Conservation (phyloP, 2,329 filamentous ascomycete genomes). For the Exophiala sp. region DNA sequence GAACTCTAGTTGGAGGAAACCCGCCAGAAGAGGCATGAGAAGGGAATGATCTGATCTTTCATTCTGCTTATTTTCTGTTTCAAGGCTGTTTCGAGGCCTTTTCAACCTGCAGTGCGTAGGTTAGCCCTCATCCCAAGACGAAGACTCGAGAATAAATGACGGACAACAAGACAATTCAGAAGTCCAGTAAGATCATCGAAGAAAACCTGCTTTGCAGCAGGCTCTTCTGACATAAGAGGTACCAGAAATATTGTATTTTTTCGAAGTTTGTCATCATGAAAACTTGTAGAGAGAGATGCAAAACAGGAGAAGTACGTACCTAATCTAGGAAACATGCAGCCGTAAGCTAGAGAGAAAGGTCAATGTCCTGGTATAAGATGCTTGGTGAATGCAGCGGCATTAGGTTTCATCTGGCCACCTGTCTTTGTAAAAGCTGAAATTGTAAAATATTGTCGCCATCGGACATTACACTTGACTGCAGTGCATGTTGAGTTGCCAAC, state of each 20-base stretch:
- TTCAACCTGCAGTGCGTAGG: neutral
- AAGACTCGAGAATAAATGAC: neutral
- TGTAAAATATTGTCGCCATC: no score
- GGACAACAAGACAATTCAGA: conserved; percentile 52
- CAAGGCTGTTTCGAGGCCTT: no score
- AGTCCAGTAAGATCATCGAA: conserved; percentile 80
- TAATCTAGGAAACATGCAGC: neutral
- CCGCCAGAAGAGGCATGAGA: neutral
- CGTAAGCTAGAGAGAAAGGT: no score
- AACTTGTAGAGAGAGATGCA: conserved; percentile 8
- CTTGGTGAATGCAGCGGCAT: no score
- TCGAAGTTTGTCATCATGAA: conserved; percentile 64
- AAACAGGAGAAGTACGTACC: conserved; percentile 12
- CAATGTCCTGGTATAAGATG: no score
- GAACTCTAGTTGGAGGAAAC: neutral
- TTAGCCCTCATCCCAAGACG: neutral
- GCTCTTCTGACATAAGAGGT: conserved; percentile 87
- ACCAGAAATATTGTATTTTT: conserved; percentile 66
- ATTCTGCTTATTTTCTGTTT: no score
- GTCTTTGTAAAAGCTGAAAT: no score
- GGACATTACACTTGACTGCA: no score
- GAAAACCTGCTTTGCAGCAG: conserved; percentile 39
- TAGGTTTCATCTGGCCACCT: no score
- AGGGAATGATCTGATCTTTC: no score
- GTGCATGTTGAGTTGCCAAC: no score